Evolutionary conservation across 352 stramenopile genomes (phyloP).

Genomic region (Phytophthora cactorum): DNA sequence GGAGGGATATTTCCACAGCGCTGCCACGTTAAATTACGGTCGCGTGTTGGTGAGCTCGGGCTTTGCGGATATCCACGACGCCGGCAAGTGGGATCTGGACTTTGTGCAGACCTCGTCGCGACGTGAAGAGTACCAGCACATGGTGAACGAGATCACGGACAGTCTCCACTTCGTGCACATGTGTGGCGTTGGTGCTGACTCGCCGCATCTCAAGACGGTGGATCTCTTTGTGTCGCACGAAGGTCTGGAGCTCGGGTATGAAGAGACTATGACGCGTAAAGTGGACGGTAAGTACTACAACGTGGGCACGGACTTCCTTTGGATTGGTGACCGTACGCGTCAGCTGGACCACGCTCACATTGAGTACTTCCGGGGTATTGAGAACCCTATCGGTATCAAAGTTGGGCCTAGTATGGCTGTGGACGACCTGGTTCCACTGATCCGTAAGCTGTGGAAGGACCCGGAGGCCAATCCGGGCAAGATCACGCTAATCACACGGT

Average conservation of each 20-base stretch:
- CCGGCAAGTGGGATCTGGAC: slow-evolving; percentile 98
- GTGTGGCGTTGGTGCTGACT: slow-evolving; percentile 94
- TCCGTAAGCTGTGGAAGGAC: slow-evolving; percentile 96
- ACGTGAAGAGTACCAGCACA: slow-evolving; percentile 94
- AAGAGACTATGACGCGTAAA: slow-evolving; percentile 97
- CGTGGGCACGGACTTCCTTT: slow-evolving; percentile 98
- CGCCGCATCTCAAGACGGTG: slow-evolving; percentile 92
- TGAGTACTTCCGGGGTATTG: slow-evolving; percentile 98
- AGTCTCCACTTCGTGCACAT: slow-evolving; percentile 96
- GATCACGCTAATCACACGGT: slow-evolving; percentile 98
- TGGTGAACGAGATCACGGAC: slow-evolving; percentile 97
- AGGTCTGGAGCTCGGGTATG: slow-evolving; percentile 97
- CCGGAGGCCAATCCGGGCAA: slow-evolving; percentile 93
- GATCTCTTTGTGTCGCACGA: slow-evolving; percentile 99
- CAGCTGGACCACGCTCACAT: slow-evolving; percentile 98
- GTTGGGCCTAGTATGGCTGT: slow-evolving; percentile 95
- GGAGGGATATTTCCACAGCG: slow-evolving; percentile 97
- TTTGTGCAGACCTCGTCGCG: slow-evolving; percentile 97
- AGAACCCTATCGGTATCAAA: slow-evolving; percentile 99
- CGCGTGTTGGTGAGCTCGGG: slow-evolving; percentile 94
- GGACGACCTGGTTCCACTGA: slow-evolving; percentile 95
- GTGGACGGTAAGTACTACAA: slow-evolving; percentile 97
- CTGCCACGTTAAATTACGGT: slow-evolving; percentile 98
- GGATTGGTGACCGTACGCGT: slow-evolving; percentile 98
- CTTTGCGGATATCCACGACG: slow-evolving; percentile 97